Percentiles rank a stretch among this genome's conserved stretches.
Evolutionary conservation across 768 basidiomycete species (phyloP).

Genomic region (Podaxis sp.): DNA sequence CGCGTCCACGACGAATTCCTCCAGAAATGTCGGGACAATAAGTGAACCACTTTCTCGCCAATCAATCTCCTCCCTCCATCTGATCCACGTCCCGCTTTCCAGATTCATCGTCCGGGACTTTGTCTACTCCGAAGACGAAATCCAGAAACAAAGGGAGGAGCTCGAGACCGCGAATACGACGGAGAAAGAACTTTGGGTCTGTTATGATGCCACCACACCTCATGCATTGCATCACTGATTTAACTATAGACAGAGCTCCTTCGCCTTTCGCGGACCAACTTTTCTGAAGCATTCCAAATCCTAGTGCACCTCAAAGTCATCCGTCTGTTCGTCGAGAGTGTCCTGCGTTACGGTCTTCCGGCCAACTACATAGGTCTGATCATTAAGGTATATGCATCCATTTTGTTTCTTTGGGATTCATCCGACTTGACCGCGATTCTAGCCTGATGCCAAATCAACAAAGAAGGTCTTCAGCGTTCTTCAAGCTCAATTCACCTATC

Average conservation of each 20-base stretch:
- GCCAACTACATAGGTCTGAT: constrained; percentile 83
- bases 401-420: neutral
- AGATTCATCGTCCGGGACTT: constrained; percentile 98
- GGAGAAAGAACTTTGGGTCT: constrained; percentile 96
- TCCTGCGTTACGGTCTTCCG: constrained; percentile 92
- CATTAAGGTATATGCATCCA: constrained; percentile 56
- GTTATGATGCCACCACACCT: constrained; percentile 21
- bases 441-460: constrained; percentile 86
- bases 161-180: constrained; percentile 75
- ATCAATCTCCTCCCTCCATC: neutral
- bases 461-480: constrained; percentile 77
- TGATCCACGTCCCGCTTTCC: constrained; percentile 4
- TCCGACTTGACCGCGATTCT: constrained; percentile 5
- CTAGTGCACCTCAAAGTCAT: constrained; percentile 92
- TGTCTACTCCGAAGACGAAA: constrained; percentile 77
- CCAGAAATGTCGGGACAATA: constrained; percentile 94
- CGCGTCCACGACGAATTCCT: constrained; percentile 89
- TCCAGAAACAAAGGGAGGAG: constrained; percentile 80
- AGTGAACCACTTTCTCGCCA: constrained; percentile 45
- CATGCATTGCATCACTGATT: neutral
- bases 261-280: constrained; percentile 88
- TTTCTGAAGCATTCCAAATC: constrained; percentile 94
- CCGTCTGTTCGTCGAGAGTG: constrained; percentile 91
- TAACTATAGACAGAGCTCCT: constrained; percentile 82
- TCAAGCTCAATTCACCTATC: constrained; percentile 78